A percentile compares a stretch with the other conserved stretches of the same genome.
Evolutionary conservation across 1,284 basidiomycete genomes (phyloP).

Genomic region (Gymnopus androsaceus): DNA sequence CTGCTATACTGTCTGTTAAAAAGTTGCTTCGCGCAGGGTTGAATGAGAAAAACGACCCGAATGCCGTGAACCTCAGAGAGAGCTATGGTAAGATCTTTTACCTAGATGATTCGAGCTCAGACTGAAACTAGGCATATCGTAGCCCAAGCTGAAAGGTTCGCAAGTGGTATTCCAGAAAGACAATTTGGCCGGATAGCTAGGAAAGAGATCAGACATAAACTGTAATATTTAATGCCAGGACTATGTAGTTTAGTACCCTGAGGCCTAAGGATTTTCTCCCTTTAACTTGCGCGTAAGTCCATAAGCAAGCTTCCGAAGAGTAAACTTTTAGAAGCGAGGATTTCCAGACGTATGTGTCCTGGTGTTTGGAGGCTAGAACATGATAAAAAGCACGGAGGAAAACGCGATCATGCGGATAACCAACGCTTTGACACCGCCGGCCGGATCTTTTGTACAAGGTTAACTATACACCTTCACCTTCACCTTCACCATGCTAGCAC

Average conservation of each 20-base stretch:
- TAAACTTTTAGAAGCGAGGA: too few relatives aligned
- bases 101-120: background rate
- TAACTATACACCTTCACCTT: background rate
- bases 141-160: conserved; percentile 63
- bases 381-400: too few relatives aligned
- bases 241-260: too few relatives aligned
- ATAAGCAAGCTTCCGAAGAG: too few relatives aligned
- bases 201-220: conserved; percentile 67
- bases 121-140: background rate
- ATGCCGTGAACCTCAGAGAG: conserved; percentile 67
- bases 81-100: conserved; percentile 50
- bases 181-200: conserved; percentile 60
- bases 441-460: too few relatives aligned
- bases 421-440: too few relatives aligned
- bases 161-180: conserved; percentile 52
- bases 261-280: too few relatives aligned
- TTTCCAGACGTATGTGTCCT: too few relatives aligned
- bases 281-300: too few relatives aligned
- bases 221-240: conserved; percentile 39
- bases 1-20: conserved; percentile 55
- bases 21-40: conserved; percentile 55
- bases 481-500: background rate
- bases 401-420: too few relatives aligned
- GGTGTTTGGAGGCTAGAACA: too few relatives aligned
- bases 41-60: conserved; percentile 64